These are phyloP conservation scores for Dothideomycetes sp. DNA, from an alignment of 2,329 filamentous ascomycete genomes.

Conservation along the genomic window DNA sequence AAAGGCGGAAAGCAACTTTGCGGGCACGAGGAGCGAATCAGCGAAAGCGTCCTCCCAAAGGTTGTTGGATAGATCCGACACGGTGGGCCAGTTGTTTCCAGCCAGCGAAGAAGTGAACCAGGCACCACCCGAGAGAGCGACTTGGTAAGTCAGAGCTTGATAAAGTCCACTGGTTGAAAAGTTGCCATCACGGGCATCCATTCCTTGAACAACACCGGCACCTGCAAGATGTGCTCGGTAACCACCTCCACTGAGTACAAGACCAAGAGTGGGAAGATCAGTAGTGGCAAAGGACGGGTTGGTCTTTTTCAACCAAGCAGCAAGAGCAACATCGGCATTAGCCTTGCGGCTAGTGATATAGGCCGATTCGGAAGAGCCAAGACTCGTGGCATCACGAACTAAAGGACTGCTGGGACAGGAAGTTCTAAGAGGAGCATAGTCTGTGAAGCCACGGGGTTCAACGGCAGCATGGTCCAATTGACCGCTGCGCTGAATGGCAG, in stretches of 20 bases:
- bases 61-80: constrained; percentile 30
- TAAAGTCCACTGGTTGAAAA: constrained; percentile 34
- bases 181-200: constrained; percentile 36
- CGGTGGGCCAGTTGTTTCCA: constrained; percentile 39
- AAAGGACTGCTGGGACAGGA: constrained; percentile 32
- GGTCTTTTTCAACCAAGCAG: constrained; percentile 32
- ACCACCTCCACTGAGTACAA: constrained; percentile 37
- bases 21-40: constrained; percentile 30
- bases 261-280: constrained; percentile 33
- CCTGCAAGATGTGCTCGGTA: constrained; percentile 33
- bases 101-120: constrained; percentile 40
- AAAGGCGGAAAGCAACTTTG: constrained; percentile 22
- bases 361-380: constrained; percentile 30
- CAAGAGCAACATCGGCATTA: constrained; percentile 31
- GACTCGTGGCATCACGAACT: constrained; percentile 29
- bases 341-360: constrained; percentile 32
- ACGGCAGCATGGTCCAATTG: constrained; percentile 23
- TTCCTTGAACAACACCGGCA: constrained; percentile 34
- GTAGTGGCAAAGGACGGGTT: constrained; percentile 27
- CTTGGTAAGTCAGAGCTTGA: constrained; percentile 39
- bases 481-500: constrained; percentile 9
- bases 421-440: constrained; percentile 29
- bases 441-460: constrained; percentile 13
- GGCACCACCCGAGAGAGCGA: constrained; percentile 37
- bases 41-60: constrained; percentile 35